Evolutionary conservation across 371 early-diverging fungal genomes (phyloP), one percentile per base, ranked within the genome.

Genomic region (Actinomucor elegans): DNA sequence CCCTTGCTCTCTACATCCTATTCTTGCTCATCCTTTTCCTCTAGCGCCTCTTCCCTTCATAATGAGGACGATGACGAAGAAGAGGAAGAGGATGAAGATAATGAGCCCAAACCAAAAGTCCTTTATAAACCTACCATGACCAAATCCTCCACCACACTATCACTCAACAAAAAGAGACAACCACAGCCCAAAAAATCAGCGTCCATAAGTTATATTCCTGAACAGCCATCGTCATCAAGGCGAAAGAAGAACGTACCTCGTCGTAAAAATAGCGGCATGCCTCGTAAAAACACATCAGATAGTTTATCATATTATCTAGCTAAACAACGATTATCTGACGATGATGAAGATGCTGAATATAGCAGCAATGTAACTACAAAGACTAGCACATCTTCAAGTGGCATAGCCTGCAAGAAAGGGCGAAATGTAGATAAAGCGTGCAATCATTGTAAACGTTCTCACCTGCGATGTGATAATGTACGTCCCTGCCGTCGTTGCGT

Each of bases 401-500:
- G 42, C 10, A 11, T 9, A 11, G 8, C 20, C 3, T 42, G 52
- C 33, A 55, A 61, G 17, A 74, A 74, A 28, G 68, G 68, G 3
- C 40, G 71, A 2, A 74, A 74, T 47, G 75, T 74, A 21, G 75
- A 74, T 41, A 70, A 68, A 36, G 75, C 75, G 7, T 74, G 75
- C 23, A 70, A 74, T 20, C 70, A 74, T 31, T 74, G 75, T 48
- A 74, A 74, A 41, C 70, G 71, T 0, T 74, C 75, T 6, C 75
- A 74, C 51, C 38, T 74, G 12, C 58, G 71, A 23, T 74, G 75
- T 38, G 75, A 74, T 32, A 65, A 74, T 23, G 61, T 65, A 53
- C 49, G 75, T 2, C 75, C 75, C 5, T 74, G 75, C 37, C 61
- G 66, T 18, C 60, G 75, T 9, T 74, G 75, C 40, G 62, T 70